Evolutionary conservation across 2,329 filamentous ascomycete species (phyloP), one percentile per base, ranked within the genome.

Genomic region (Claviceps cyperi): DNA sequence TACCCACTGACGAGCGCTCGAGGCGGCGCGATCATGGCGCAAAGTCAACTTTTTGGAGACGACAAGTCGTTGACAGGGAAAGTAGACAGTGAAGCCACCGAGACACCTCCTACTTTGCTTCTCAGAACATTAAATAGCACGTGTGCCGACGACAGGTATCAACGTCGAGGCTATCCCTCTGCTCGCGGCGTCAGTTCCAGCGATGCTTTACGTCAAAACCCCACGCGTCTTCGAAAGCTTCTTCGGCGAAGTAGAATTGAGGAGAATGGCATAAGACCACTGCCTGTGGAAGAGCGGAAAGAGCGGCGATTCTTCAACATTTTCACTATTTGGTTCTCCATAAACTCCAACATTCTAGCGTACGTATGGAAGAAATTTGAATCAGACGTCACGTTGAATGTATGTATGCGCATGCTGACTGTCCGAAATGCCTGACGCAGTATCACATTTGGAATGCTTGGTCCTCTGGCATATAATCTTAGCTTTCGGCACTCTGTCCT

Each of bases 391-490:
- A 13, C 22, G 2, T 32, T 17, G 15, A 44, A 17, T 3, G 22
- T n/a, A 17, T 3, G 22, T n/a, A 15, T 32, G 41, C 41, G 22
- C 1, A 44, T 21, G n/a, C n/a, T 45, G n/a, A 45, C 22, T 35
- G n/a, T 21, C 43, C 43, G 15, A 11, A 17, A 35, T 28, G 19
- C 35, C 28, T 45, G 28, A 24, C 46, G 17, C 28, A 75, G 77
- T 2, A 75, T 83, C 51, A 77, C 78, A 0, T 81, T 81, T 57
- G 80, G 80, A 52, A 77, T 83, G 72, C 69, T 81, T 1, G 79
- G 78, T 0, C 78, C 78, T 4, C 61, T 72, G 40, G 59, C 67
- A 13, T 79, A 74, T 50, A 75, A 74, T 2, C 66, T 83, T 15
- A 69, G 70, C 47, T 66, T 84, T 17, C 69, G 77, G 43, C 74